phyloP scores from a whole-genome alignment of 805 yeast species.

The Debaryomyces castellii region DNA sequence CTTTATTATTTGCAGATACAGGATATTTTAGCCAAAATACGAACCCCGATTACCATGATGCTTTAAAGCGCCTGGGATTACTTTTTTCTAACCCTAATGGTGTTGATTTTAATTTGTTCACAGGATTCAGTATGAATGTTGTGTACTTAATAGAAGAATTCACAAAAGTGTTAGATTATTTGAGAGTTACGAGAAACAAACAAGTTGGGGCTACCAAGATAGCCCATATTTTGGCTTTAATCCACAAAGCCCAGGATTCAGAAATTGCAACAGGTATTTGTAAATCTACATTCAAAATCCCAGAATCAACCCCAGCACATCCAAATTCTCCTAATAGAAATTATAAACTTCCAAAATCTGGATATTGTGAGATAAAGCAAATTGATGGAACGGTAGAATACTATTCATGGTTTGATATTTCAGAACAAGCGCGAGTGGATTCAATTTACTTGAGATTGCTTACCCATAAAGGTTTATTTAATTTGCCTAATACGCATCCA shows the following conservation, averaged over 20 bases:
- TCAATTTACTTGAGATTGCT: constrained; percentile 34
- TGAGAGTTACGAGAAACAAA: constrained; percentile 14
- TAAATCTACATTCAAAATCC: constrained; percentile 21
- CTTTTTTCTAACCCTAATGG: constrained; percentile 13
- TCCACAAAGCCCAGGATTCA: constrained; percentile 25
- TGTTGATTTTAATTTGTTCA: constrained; percentile 27
- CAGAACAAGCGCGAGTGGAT: constrained; percentile 46
- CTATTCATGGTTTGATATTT: constrained; percentile 52
- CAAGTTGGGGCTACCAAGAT: constrained; percentile 21
- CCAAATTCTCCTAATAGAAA: constrained; percentile 22
- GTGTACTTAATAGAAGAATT: constrained; percentile 27
- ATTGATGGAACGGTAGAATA: constrained; percentile 6
- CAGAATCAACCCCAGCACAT: constrained; percentile 24
- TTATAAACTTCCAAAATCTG: constrained; percentile 19
- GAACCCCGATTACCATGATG: constrained; percentile 32
- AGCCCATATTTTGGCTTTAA: constrained; percentile 32
- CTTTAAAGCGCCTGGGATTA: constrained; percentile 27
- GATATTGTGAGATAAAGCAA: constrained; percentile 15
- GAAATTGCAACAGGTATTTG: constrained; percentile 25
- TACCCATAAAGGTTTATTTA: constrained; percentile 31
- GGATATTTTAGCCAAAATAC: constrained; percentile 25
- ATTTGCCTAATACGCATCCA: constrained; percentile 33
- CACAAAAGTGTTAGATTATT: constrained; percentile 20
- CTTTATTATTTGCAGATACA: constrained; percentile 26
- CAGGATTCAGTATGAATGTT: constrained; percentile 30